Base-by-base conservation (phyloP, 2,329 filamentous ascomycete genomes). In the Diaporthe humulicola region DNA sequence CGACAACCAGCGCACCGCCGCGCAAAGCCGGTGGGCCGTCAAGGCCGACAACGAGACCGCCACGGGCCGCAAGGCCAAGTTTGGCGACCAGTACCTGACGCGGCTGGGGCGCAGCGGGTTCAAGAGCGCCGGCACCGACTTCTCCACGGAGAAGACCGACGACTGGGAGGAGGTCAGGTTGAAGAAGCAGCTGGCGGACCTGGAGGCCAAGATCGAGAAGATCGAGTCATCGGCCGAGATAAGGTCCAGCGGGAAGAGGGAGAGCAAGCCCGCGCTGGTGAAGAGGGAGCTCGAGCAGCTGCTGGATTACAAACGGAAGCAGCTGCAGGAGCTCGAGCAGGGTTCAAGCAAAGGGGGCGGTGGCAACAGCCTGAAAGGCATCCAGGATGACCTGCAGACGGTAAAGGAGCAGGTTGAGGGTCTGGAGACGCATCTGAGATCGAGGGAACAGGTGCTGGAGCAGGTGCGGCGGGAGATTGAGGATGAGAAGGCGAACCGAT, bases 161-260 rank as follows among this genome's bases (percentile, higher is more conserved):
- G 97, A 99, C 82, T 98, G 97, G 95, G 97, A 99, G 84, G 97
- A 98, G 84, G 97, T 98, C 58, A 91, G 96, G 71, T 88, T 99
- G 78, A 96, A 97, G 88, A 96, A 97, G 82, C 95, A 98, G 84
- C 90, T 99, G 42, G 90, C 92, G 33, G 96, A 98, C 79, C 87
- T 99, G 38, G 96, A 99, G 80, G 90, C 93, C 73, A 98, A 97
- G 87, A 93, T 98, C 76, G 91, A 93, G 48, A 93, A 93, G 74
- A 93, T 98, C 1, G 95, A 97, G 85, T 89, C 92, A 74, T 91
- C 92, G 57, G 92, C 93, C 0, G 90, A 93, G 79, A 90, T 90
- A 75, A 88, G 91, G 74, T 88, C 85, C 80, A 89, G 89, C 78
- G 90, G 88, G 79, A 91, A 90, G 86, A 88, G 95, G 60, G 92